Percentiles rank a stretch among this genome's conserved stretches.
Conservation (phyloP, 2,329 filamentous ascomycete species). For the Exserohilum turcica region DNA sequence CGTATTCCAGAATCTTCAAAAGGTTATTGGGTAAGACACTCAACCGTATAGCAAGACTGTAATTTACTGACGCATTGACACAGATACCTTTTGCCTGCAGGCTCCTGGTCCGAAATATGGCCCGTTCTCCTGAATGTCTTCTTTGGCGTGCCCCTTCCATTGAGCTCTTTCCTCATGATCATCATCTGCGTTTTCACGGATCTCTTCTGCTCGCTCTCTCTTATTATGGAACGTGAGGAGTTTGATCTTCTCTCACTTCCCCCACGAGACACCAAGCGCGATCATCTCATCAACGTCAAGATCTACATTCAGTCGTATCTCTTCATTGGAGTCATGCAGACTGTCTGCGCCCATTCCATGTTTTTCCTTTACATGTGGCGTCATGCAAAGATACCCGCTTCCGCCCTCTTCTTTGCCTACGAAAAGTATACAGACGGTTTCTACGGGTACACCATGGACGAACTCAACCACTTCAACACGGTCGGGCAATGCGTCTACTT, state of each 20-base stretch:
- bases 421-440: neutral
- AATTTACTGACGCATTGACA: neutral
- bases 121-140: constrained; percentile 1
- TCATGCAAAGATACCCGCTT: neutral
- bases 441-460: neutral
- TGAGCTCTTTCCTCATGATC: neutral
- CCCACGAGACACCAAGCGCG: neutral
- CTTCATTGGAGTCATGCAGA: neutral
- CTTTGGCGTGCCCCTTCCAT: neutral
- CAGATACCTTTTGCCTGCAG: neutral
- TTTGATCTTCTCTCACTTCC: constrained; percentile 1
- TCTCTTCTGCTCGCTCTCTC: neutral
- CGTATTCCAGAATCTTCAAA: neutral
- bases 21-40: neutral
- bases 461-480: neutral
- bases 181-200: neutral
- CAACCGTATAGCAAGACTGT: too few species aligned
- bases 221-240: neutral
- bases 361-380: constrained; percentile 2
- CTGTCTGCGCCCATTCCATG: neutral
- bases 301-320: neutral
- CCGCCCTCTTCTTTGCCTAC: neutral
- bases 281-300: constrained; percentile 1
- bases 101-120: neutral
- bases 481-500: neutral